Base-by-base conservation (phyloP, 1,139 yeast species). In the Kurtzmaniella quercitrusa region DNA sequence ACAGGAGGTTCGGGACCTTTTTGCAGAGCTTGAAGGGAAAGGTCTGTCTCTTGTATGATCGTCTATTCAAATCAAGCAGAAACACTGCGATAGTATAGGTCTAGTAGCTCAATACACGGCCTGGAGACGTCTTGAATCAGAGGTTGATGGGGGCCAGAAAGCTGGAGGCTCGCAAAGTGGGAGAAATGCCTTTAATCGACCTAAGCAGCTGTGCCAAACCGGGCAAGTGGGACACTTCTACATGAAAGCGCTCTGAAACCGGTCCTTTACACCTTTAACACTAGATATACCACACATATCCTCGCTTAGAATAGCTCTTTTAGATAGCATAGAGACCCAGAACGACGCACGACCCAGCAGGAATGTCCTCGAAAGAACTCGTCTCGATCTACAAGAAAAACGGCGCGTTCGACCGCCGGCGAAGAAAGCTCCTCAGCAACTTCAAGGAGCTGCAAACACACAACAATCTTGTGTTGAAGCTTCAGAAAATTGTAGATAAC, bases 341-440 rank as follows among this genome's bases (percentile, higher is more conserved):
- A n/a, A n/a, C n/a, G n/a, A n/a, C n/a, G n/a, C n/a, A n/a, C n/a
- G n/a, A n/a, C n/a, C n/a, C n/a, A n/a, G n/a, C n/a, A 8, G 8
- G 8, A 21, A 36, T 36, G 38, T 19, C 27, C 9, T 70, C 77
- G 34, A 69, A 68, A 43, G 69, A 67, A 39, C 60, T 78, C 24
- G 62, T 73, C 1, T 63, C 62, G 3, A 58, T 65, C 12, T 79
- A 74, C 56, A 79, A 79, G 58, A 73, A 73, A 50, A 66, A 66
- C 40, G 84, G 84, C 0, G 48, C 66, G 1, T 79, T 79, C 51
- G 83, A 79, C 51, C 57, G 64, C 34, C 75, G 70, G 45, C 55
- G 84, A 40, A 70, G 63, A 47, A 51, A 55, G 11, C 61, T 78
- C 12, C 57, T 78, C 34, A 73, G 73, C 27, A 63, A 71, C 48